These are phyloP conservation scores for Pseudogymnoascus pannorum DNA, from an alignment of 2,329 filamentous ascomycete species.

Conservation along the genomic window DNA sequence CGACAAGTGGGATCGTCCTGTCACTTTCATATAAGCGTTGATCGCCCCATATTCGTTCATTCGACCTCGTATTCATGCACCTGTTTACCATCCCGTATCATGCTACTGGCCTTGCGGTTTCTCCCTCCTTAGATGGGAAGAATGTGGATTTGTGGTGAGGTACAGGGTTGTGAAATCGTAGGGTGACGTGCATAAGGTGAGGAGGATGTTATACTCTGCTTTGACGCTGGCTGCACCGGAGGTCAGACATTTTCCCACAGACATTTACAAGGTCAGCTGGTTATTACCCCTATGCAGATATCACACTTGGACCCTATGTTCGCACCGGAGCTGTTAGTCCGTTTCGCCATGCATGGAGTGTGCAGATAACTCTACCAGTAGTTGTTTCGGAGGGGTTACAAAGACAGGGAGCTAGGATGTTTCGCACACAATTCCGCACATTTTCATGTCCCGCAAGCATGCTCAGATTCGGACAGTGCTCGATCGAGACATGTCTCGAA, in stretches of 20 bases:
- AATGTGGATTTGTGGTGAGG: neutral
- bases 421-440: neutral
- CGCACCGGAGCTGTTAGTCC: neutral
- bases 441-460: neutral
- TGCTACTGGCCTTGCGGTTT: neutral
- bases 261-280: neutral
- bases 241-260: constrained; percentile 1
- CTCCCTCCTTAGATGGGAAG: neutral
- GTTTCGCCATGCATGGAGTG: neutral
- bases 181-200: neutral
- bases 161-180: neutral
- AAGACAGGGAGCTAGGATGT: neutral
- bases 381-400: constrained; percentile 2
- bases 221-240: constrained; percentile 1
- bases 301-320: constrained; percentile 3
- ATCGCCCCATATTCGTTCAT: neutral
- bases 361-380: neutral
- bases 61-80: neutral
- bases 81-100: neutral
- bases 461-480: neutral
- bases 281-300: neutral
- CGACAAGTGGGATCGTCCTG: constrained; percentile 1
- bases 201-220: neutral
- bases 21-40: constrained; percentile 3
- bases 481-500: constrained; percentile 1